These are phyloP conservation scores for Streptanthus diversifolius DNA, from an alignment of 345 rosid genomes.

Conservation along the genomic window DNA sequence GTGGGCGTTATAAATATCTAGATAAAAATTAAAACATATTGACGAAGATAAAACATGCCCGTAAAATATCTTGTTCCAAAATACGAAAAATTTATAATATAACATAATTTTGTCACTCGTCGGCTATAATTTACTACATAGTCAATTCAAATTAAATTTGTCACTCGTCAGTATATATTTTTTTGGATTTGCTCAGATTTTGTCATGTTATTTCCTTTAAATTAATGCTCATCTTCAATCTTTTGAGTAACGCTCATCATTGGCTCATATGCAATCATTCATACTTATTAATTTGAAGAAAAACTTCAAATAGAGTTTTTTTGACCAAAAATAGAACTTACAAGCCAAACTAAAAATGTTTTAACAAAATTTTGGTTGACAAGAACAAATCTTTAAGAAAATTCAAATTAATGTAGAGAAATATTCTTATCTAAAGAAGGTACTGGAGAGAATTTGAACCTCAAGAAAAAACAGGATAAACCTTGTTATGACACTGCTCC, in stretches of 20 bases:
- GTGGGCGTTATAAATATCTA: too few species aligned
- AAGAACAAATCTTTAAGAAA: not conserved
- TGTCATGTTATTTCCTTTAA: too few species aligned
- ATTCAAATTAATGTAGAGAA: constrained; percentile 9
- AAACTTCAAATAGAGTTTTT: not conserved
- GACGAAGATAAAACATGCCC: too few species aligned
- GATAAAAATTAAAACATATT: too few species aligned
- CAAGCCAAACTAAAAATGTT: not conserved
- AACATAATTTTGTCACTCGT: too few species aligned
- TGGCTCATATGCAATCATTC: not conserved
- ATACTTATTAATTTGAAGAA: not conserved
- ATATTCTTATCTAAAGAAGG: constrained; percentile 22
- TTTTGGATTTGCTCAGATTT: too few species aligned
- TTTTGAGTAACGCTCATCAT: too few species aligned
- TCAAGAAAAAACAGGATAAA: constrained; percentile 32
- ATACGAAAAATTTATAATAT: too few species aligned
- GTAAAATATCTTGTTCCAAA: too few species aligned
- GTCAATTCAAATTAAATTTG: too few species aligned
- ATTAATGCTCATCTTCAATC: not conserved
- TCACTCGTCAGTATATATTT: too few species aligned
- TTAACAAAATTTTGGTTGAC: not conserved
- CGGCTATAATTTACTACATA: too few species aligned
- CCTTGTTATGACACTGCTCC: constrained; percentile 29
- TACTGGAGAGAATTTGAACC: constrained; percentile 26
- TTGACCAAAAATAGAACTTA: not conserved